A percentile compares a stretch with the other conserved stretches of the same genome.
Conservation (phyloP, 192 early-diverging fungal species). For the Linnemannia schmuckeri region DNA sequence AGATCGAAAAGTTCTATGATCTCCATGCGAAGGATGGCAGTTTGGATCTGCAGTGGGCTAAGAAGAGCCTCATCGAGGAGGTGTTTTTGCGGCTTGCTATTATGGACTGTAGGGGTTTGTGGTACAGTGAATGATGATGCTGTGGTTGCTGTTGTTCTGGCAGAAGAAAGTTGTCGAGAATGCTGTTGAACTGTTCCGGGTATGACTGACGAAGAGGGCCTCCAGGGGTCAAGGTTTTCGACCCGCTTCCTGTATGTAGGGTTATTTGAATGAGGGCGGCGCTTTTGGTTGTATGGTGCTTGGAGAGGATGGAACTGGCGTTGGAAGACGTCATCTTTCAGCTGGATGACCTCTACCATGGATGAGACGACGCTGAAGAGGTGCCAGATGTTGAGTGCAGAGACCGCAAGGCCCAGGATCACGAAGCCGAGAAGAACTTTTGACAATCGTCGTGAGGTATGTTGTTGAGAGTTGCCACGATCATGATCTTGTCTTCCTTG, state of each 20-base stretch:
- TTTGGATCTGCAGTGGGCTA: conserved; percentile 8
- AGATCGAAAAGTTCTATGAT: conserved; percentile 23
- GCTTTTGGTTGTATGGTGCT: not conserved
- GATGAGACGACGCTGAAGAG: conserved; percentile 20
- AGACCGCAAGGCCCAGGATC: conserved; percentile 25
- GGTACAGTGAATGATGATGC: not conserved
- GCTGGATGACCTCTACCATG: conserved; percentile 28
- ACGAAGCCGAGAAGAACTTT: conserved; percentile 14
- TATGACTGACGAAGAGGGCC: not conserved
- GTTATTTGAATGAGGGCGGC: not conserved
- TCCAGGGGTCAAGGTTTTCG: not conserved
- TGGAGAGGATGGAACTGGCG: conserved; percentile 3
- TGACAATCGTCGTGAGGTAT: not conserved
- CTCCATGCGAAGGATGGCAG: conserved; percentile 8
- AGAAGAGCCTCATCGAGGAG: not conserved
- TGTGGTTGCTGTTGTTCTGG: not conserved
- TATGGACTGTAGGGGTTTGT: not conserved
- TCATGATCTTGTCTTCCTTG: not conserved
- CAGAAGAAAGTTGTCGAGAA: not conserved
- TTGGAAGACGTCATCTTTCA: not conserved
- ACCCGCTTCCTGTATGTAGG: not conserved
- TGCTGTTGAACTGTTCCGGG: not conserved
- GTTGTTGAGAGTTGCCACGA: not conserved
- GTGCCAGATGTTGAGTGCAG: conserved; percentile 38
- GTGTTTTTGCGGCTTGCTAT: not conserved